Evolutionary conservation across 2,329 filamentous ascomycete species (phyloP), one percentile per base, ranked within the genome.

Genomic region (Daldinia sp.): DNA sequence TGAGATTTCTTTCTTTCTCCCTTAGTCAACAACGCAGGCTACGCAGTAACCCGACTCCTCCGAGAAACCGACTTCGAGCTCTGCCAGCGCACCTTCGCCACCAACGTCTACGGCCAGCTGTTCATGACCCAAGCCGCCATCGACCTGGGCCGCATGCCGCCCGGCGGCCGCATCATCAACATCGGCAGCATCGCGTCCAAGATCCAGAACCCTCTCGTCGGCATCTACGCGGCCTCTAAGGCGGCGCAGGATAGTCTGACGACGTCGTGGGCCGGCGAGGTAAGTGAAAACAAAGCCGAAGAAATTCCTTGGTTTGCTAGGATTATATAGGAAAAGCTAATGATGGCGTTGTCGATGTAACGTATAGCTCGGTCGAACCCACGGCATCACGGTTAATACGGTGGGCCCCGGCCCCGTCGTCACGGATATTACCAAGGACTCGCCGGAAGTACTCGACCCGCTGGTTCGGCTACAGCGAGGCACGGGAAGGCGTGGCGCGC

Each of bases 221-320:
- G 68, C 2, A 30, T 77, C 4, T 81, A 80, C 53, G 73, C 64
- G 3, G 75, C 78, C 2, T 61, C 72, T 6, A 81, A 83, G 60
- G 80, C 79, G 0, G 80, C 81, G 0, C 53, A 78, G 46, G 80
- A 83, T 37, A 75, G 63, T 15, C 53, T 83, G 23, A 82, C 80
- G 0, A 76, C 68, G 42, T 68, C 76, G 0, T 75, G 77, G 74
- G 78, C 81, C 0, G 69, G 65, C 1, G 79, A 82, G 70, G 79
- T 81, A 64, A 20, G 12, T 15, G 63, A 3, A 3, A n/a, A 4
- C 12, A 35, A 35, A 35, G 33, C 33, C 7, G 6, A 35, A 35
- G 33, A 7, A 35, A 9, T 39, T 42, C 6, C n/a, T 6, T n/a
- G 7, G 37, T 23, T 3, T 18, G 3, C n/a, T 13, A 12, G 3